These are phyloP conservation scores for Quercus variabilis DNA, from an alignment of 306 rosid genomes.

Conservation along the genomic window DNA sequence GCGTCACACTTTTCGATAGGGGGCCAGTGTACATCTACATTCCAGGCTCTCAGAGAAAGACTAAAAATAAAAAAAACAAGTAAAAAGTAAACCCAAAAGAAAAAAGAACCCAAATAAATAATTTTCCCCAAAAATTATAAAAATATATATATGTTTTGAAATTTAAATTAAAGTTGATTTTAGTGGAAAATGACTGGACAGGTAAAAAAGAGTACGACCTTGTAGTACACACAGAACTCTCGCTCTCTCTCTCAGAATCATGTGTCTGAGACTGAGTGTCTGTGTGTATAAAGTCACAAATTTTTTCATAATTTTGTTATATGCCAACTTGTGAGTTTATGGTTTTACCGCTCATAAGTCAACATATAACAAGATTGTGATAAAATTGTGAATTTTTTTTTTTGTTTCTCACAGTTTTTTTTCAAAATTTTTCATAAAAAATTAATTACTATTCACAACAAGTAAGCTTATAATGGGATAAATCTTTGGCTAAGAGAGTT, in stretches of 20 bases:
- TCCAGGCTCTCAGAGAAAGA: too few relatives aligned
- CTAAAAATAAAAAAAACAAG: not conserved
- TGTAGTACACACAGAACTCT: too few relatives aligned
- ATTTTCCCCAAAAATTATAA: not conserved
- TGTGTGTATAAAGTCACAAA: too few relatives aligned
- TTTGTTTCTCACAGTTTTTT: accelerated
- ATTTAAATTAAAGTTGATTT: conserved; percentile 68
- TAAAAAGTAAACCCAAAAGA: not conserved
- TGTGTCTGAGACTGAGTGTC: too few relatives aligned
- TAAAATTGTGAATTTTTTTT: too few relatives aligned
- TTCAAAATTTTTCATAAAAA: accelerated
- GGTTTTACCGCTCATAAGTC: accelerated
- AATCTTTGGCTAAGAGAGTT: too few relatives aligned
- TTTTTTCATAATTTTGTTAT: too few relatives aligned
- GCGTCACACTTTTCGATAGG: too few relatives aligned
- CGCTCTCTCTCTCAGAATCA: too few relatives aligned
- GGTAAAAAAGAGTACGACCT: not conserved
- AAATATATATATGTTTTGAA: conserved; percentile 17
- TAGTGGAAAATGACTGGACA: conserved; percentile 55
- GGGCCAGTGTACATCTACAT: too few relatives aligned
- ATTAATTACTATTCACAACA: too few relatives aligned
- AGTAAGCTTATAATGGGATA: accelerated
- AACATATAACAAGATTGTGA: not conserved
- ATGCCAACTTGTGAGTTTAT: too few relatives aligned
- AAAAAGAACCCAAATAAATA: not conserved